Evolutionary conservation across 345 rosid species (phyloP), one percentile per base, ranked within the genome.

Genomic region (Rhizophora mangle): DNA sequence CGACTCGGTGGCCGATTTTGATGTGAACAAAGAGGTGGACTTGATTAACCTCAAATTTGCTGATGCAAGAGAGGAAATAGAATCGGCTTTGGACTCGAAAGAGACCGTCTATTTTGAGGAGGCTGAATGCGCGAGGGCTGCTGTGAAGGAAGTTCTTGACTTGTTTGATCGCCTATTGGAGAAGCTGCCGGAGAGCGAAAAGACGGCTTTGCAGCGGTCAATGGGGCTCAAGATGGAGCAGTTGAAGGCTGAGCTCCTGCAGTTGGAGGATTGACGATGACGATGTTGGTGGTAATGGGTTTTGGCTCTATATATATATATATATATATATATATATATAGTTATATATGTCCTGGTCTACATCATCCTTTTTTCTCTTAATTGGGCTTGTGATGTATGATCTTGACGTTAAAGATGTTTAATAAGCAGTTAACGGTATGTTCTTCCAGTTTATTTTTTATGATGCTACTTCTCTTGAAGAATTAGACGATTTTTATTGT

Each of bases 151-250:
- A 55, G 93, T 85, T 27, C 21, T 87, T 74, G 88, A 85, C 70
- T 51, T 83, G 89, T 92, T 87, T 69, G 75, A 83, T 2, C 86
- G 83, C 64, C 81, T 90, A 60, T 66, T 90, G 67, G 83, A 68
- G 34, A 92, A 83, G 76, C 65, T 90, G n/a, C 74, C 87, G 3
- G 91, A 88, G 79, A 72, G 75, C n/a, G 83, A 83, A 65, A 86
- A 71, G 79, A 82, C 86, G 1, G 87, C 87, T 2, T 65, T 92
- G 75, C 91, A 79, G 72, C 76, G 97, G 68, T 95, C 99, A 16
- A 92, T 95, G 99, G 96, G 99, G 8, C 86, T 92, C 43, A 92
- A 95, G 91, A 89, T 95, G 56, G 96, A 95, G 86, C 99, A 95
- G 81, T 74, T 95, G 58, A 92, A 92, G 76, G 97, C 96, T 52